Evolutionary conservation across 169 alveolate species (phyloP).

Genomic region (Plasmodium relictum): DNA sequence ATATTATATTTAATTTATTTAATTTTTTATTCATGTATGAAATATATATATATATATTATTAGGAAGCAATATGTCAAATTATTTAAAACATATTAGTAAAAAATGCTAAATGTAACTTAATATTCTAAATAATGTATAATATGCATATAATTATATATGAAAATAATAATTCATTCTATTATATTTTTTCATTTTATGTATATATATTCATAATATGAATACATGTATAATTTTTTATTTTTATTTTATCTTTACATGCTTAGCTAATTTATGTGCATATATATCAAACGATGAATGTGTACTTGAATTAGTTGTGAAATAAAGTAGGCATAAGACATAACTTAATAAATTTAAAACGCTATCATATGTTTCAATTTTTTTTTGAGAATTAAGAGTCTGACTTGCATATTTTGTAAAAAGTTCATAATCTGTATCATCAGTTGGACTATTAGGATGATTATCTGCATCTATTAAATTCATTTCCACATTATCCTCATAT

Average conservation of each 20-base stretch:
- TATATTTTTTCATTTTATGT: too few species aligned
- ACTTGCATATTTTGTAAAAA: not conserved
- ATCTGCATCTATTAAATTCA: not conserved
- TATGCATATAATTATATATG: not conserved
- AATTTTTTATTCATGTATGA: too few species aligned
- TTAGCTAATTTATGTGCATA: slow-evolving; percentile 69
- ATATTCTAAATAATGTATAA: not conserved
- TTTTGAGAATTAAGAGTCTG: not conserved
- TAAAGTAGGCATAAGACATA: slow-evolving; percentile 56
- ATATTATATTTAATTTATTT: too few species aligned
- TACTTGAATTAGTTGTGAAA: slow-evolving; percentile 50
- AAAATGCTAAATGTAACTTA: too few species aligned
- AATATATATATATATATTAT: too few species aligned
- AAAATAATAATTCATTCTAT: too few species aligned
- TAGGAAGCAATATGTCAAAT: too few species aligned
- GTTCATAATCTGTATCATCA: slow-evolving; percentile 14
- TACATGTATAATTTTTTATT: not conserved
- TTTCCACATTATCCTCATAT: not conserved
- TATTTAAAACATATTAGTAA: too few species aligned
- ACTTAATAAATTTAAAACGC: slow-evolving; percentile 41
- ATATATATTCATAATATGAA: not conserved
- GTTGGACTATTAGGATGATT: slow-evolving; percentile 6
- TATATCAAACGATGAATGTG: slow-evolving; percentile 54
- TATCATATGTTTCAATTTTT: slow-evolving; percentile 24
- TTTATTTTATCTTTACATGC: slow-evolving; percentile 38